Conservation (phyloP, 75 land plant genomes). For the Adiantum capillusveneris region DNA sequence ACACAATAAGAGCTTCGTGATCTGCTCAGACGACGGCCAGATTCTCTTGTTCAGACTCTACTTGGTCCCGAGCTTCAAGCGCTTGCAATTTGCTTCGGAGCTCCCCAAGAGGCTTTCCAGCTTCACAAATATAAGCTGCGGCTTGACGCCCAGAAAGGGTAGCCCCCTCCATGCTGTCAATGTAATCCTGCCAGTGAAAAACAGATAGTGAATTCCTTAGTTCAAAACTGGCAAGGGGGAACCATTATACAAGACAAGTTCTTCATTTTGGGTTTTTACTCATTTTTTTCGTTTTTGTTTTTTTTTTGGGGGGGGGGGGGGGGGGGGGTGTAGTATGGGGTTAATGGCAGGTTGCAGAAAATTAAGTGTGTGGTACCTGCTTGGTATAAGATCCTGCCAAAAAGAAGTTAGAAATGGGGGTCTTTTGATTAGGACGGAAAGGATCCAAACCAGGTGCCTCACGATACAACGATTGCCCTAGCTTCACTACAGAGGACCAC, state of each 20-base stretch:
- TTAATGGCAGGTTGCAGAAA: too few species aligned
- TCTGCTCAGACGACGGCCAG: too few species aligned
- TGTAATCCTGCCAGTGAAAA: slow-evolving; percentile 61
- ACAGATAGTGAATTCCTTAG: too few species aligned
- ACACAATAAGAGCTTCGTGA: too few species aligned
- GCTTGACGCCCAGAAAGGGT: slow-evolving; percentile 91
- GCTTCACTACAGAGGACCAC: slow-evolving; percentile 97
- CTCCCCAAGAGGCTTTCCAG: slow-evolving; percentile 48
- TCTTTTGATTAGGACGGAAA: slow-evolving; percentile 91
- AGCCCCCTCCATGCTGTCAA: slow-evolving; percentile 99
- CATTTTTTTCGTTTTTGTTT: too few species aligned
- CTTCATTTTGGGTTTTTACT: too few species aligned
- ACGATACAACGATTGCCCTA: slow-evolving; percentile 86
- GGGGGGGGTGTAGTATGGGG: too few species aligned
- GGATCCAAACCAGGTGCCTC: slow-evolving; percentile 96
- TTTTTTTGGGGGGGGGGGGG: too few species aligned
- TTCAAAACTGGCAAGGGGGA: too few species aligned
- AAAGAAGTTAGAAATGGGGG: slow-evolving; percentile 90
- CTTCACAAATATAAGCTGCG: slow-evolving; percentile 74
- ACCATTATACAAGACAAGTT: slow-evolving; percentile 1
- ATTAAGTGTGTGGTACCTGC: too few species aligned
- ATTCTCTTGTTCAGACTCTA: too few species aligned
- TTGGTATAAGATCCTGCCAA: slow-evolving; percentile 97
- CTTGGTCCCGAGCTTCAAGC: too few species aligned
- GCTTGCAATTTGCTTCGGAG: slow-evolving; percentile 8